Evolutionary conservation across 2,329 filamentous ascomycete genomes (phyloP).

Genomic region (Diaporthe vaccinii): DNA sequence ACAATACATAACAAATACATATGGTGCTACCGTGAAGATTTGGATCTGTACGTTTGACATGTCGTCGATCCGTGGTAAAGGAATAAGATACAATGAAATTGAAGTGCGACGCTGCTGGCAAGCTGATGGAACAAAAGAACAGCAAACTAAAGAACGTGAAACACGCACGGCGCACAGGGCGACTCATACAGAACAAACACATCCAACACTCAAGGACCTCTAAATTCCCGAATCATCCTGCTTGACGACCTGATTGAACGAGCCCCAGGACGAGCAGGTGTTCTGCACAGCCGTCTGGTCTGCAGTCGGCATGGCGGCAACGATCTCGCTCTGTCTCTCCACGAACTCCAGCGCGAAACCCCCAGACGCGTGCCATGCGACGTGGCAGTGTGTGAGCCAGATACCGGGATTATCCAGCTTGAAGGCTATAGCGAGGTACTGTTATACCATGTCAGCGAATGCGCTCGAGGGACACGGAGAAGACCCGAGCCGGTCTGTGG

Average conservation of each 20-base stretch:
- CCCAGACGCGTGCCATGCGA: constrained; percentile 50
- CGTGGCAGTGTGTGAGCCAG: constrained; percentile 50
- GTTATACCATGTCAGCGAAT: background rate
- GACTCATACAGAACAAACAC: background rate
- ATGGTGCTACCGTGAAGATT: background rate
- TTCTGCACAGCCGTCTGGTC: constrained; percentile 42
- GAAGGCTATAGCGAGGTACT: constrained; percentile 51
- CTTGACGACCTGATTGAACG: constrained; percentile 40
- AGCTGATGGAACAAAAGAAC: background rate
- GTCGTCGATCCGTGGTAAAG: background rate
- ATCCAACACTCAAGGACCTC: background rate
- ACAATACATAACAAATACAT: background rate
- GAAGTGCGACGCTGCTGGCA: background rate
- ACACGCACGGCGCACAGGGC: too few relatives aligned
- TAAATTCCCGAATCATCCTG: constrained; percentile 46
- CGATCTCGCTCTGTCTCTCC: constrained; percentile 46
- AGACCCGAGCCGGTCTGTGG: background rate
- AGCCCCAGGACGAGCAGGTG: constrained; percentile 40
- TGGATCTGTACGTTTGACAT: background rate
- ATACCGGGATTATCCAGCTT: constrained; percentile 52
- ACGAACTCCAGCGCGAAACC: constrained; percentile 55
- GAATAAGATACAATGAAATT: background rate
- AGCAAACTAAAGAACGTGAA: background rate
- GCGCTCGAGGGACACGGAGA: background rate
- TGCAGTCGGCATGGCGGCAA: constrained; percentile 5